Base-by-base conservation (phyloP, 1,284 basidiomycete species). In the Trametes hirsuta region DNA sequence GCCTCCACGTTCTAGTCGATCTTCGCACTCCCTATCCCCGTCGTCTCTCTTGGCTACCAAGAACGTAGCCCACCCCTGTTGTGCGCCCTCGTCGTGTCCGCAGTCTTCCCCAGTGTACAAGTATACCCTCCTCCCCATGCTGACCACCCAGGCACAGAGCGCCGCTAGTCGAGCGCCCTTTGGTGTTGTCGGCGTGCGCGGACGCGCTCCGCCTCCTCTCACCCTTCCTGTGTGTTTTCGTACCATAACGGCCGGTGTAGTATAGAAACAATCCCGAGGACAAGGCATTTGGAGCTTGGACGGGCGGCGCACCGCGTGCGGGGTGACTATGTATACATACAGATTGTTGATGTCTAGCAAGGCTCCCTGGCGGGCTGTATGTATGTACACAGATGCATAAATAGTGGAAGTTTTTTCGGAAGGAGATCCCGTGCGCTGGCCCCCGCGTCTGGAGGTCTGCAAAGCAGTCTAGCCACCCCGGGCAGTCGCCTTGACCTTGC, bases 401-500 rank as follows among this genome's bases (percentile, higher is more conserved):
- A 40, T 58, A 49, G 55, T 55, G 35, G 51, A 55, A 52, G 25
- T 30, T 30, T 30, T 30, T 30, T 30, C 30, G 30, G 30, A 30
- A 30, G 30, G 30, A 30, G 30, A 30, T 30, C 30, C 30, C 8
- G 30, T 30, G 30, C 30, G 30, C 8, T 8, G 30, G 8, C 5
- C 8, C 30, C 30, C 30, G 8, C 8, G 30, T 21, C 14, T 44
- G 11, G 14, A 18, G 21, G 10, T 44, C n/a, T 18, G 21, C 42
- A 11, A 24, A 44, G 9, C 18, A 25, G 39, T 59, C 52, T 53
- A 68, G 10, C 66, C 60, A 55, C 62, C 67, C 12, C 72, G 70
- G 18, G 74, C 71, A 25, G 79, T 72, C 67, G 80, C 81, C 76
- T 94, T 97, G 66, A 97, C 83, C 65, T 85, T 84, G 50, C 87